A percentile compares a stretch with the other conserved stretches of the same genome.
Conservation (phyloP, 176 grass and related monocot genomes). For the Guadua angustifolia region DNA sequence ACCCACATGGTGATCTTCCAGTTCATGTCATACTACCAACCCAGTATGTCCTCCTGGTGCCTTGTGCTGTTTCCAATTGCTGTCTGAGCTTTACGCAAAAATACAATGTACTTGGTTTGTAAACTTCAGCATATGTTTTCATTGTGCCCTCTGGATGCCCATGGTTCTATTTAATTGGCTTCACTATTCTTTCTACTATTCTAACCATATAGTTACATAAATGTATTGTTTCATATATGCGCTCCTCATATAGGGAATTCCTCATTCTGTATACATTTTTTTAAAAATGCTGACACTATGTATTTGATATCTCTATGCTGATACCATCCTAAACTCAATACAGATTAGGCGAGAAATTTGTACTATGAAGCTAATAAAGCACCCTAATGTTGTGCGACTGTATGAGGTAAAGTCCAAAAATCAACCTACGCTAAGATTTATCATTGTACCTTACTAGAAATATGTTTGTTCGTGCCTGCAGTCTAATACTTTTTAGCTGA, state of each 20-base stretch:
- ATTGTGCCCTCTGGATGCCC: not conserved
- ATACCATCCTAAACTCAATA: slow-evolving; percentile 46
- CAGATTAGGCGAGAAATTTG: slow-evolving; percentile 98
- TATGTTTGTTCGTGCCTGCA: slow-evolving; percentile 15
- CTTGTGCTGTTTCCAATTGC: slow-evolving; percentile 38
- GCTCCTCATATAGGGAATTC: not conserved
- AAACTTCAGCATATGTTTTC: slow-evolving; percentile 20
- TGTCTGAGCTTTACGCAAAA: slow-evolving; percentile 36
- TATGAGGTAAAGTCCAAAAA: slow-evolving; percentile 69
- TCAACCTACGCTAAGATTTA: not conserved
- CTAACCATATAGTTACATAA: not conserved
- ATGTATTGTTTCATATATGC: slow-evolving; percentile 22
- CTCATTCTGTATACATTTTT: not conserved
- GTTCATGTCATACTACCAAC: slow-evolving; percentile 47
- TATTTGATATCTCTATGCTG: slow-evolving; percentile 38
- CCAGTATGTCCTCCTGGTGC: slow-evolving; percentile 44
- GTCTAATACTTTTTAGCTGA: slow-evolving; percentile 10
- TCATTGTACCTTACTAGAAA: slow-evolving; percentile 1
- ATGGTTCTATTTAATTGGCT: slow-evolving; percentile 18
- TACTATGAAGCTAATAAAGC: slow-evolving; percentile 95
- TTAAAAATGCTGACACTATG: not conserved
- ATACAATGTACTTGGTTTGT: not conserved
- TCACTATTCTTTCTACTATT: slow-evolving; percentile 19
- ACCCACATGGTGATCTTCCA: slow-evolving; percentile 49
- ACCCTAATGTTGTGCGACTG: slow-evolving; percentile 93